Evolutionary conservation across 495 filamentous ascomycete genomes (phyloP), one percentile per base, ranked within the genome.

Genomic region (Daldinia vernicosa): DNA sequence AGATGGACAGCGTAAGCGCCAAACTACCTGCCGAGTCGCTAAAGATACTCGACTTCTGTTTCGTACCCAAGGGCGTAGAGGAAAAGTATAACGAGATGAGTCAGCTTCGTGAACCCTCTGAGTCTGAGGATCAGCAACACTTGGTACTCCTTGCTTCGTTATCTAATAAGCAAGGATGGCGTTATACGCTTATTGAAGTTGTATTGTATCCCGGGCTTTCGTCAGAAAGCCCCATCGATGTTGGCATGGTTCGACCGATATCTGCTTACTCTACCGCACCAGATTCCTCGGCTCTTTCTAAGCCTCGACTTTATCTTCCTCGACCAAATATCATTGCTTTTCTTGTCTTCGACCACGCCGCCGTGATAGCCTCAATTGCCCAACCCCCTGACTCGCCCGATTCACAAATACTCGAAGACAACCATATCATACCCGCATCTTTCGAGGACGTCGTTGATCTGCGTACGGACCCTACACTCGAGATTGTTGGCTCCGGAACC

Each of bases 381-480:
- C 80, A 77, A 24, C 75, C 84, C 1, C 87, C 89, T 37, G 85
- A 89, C 27, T 86, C 87, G 2, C 90, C 92, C 30, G 89, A 89
- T 27, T 86, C 86, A 14, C 93, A 96, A 70, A 84, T 94, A 6
- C 84, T 90, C 60, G 79, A 85, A 30, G 90, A 91, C 61, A 87
- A 85, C 26, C 85, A 87, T 37, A 77, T 84, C 14, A 74, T 89
- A 50, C 84, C 86, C 0, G 78, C 85, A 12, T 81, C 85, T 7
- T 97, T 93, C 66, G 93, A 98, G 76, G 96, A 98, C 76, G 88
- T 90, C 2, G 85, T 98, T 27, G 89, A 93, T 69, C 88, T 98
- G 52, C 88, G 89, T n/a, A 83, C 89, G 57, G 91, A 92, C 45
- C 84, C 83, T 30, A 79, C 80, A 4, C 66, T 90, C 6, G 86